phyloP scores from a whole-genome alignment of 2,329 filamentous ascomycete species.

The Colletotrichum plurivorum region DNA sequence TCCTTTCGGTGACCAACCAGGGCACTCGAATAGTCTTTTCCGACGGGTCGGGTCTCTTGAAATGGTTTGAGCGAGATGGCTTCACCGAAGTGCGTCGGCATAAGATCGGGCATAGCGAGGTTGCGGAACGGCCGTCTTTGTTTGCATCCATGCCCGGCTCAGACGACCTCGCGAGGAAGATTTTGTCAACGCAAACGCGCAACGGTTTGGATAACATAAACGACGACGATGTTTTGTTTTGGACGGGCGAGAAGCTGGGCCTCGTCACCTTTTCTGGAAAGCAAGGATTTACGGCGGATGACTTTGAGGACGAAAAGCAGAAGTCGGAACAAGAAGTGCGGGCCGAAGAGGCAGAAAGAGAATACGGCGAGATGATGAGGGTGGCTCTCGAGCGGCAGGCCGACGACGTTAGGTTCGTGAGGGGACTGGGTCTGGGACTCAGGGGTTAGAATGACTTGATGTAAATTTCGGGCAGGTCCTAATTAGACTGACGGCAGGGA shows the following conservation, averaged over 20 bases:
- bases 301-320: constrained; percentile 63
- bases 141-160: constrained; percentile 67
- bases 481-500: not conserved
- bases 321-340: constrained; percentile 62
- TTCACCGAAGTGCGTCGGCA: constrained; percentile 70
- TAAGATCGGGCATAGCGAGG: constrained; percentile 69
- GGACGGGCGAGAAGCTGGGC: constrained; percentile 90
- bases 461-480: not conserved
- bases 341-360: constrained; percentile 68
- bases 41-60: constrained; percentile 86
- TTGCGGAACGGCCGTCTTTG: constrained; percentile 60
- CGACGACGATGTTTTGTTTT: constrained; percentile 81
- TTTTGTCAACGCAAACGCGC: constrained; percentile 72
- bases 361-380: constrained; percentile 81
- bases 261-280: constrained; percentile 74
- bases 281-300: constrained; percentile 63
- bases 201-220: constrained; percentile 53
- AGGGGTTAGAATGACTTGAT: constrained; percentile 13
- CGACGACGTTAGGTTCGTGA: constrained; percentile 82
- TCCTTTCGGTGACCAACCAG: constrained; percentile 86
- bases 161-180: constrained; percentile 85
- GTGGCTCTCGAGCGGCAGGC: constrained; percentile 82
- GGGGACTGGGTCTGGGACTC: constrained; percentile 65
- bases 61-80: constrained; percentile 93
- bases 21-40: constrained; percentile 86